Evolutionary conservation across 768 basidiomycete genomes (phyloP).

Genomic region (Termitomyces sp.): DNA sequence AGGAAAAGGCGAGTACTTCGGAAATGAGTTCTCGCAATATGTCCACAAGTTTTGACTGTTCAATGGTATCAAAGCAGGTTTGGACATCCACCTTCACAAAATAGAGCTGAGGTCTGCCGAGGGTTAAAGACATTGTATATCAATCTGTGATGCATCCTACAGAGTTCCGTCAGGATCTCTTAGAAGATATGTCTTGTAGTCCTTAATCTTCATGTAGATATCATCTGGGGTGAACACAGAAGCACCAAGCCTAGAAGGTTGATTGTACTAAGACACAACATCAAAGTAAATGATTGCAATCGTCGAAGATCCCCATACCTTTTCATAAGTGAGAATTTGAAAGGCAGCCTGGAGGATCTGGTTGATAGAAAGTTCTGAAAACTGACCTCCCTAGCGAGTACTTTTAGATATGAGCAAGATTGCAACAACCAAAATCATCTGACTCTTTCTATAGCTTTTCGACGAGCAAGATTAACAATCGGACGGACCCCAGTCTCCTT

Average conservation of each 20-base stretch:
- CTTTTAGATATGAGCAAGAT: not conserved
- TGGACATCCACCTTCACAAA: constrained; percentile 97
- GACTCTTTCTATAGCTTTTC: constrained; percentile 29
- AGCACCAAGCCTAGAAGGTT: constrained; percentile 63
- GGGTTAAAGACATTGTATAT: not conserved
- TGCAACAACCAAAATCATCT: not conserved
- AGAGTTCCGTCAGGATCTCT: constrained; percentile 36
- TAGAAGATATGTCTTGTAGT: constrained; percentile 53
- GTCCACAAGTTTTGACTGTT: constrained; percentile 76
- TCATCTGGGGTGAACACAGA: constrained; percentile 83
- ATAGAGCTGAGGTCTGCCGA: constrained; percentile 73
- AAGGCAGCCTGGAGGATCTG: constrained; percentile 81
- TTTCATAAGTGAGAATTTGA: constrained; percentile 83
- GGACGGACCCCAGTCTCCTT: constrained; percentile 95
- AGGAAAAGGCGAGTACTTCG: constrained; percentile 38
- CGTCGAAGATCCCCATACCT: constrained; percentile 35
- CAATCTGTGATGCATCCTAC: constrained; percentile 30
- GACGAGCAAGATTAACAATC: constrained; percentile 81
- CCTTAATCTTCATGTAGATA: constrained; percentile 68
- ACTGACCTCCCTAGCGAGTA: constrained; percentile 22
- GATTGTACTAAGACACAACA: constrained; percentile 41
- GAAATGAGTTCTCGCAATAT: constrained; percentile 72
- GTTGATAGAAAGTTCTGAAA: constrained; percentile 68
- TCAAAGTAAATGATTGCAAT: not conserved
- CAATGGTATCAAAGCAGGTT: constrained; percentile 95